These are phyloP conservation scores for Saururus chinensis DNA, from an alignment of 164 flowering plant genomes.

Conservation along the genomic window DNA sequence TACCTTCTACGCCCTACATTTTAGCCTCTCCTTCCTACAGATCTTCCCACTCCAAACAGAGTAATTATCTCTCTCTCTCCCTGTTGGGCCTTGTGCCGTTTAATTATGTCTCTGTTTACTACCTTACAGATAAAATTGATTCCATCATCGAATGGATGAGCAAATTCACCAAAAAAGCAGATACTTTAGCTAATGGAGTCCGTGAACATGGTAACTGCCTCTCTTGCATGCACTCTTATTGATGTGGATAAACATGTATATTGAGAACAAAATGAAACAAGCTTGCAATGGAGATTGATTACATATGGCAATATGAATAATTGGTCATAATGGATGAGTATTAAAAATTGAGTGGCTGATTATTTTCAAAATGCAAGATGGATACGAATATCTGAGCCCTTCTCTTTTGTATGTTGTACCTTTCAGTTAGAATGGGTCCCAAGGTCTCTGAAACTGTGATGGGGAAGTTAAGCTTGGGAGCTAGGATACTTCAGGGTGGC, in stretches of 20 bases:
- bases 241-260: no score
- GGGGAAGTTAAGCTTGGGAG: conserved; percentile 40
- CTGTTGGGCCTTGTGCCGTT: no score
- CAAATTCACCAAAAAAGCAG: not conserved
- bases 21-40: no score
- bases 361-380: not conserved
- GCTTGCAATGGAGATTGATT: no score
- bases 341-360: not conserved
- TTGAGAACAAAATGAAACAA: not conserved
- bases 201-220: not conserved
- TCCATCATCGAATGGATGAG: not conserved
- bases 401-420: no score
- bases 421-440: conserved; percentile 35
- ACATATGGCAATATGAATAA: not conserved
- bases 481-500: conserved; percentile 31
- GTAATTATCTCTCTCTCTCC: no score
- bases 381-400: not conserved
- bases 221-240: not conserved
- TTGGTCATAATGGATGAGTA: not conserved
- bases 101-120: no score
- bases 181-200: not conserved
- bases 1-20: no score
- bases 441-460: conserved; percentile 34
- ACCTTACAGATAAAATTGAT: not conserved
- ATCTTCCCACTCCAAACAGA: no score